Conservation (phyloP, 108 stramenopile genomes). For the Fistulifera solaris region DNA sequence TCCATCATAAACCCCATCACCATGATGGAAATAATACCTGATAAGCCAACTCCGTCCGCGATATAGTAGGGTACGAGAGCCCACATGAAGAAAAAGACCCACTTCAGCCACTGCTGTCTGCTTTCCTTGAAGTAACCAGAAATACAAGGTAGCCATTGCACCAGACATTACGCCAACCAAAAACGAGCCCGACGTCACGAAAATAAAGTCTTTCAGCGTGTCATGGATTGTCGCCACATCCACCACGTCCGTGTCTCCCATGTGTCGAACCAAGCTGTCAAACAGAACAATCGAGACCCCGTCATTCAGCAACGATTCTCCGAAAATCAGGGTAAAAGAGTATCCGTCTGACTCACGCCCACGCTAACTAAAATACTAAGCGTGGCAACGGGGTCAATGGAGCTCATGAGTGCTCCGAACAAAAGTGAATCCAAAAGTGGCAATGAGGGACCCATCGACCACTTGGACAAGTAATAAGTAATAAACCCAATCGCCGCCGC, state of each 20-base stretch:
- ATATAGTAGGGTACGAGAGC: conserved; percentile 73
- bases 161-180: conserved; percentile 51
- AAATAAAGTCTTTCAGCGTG: conserved; percentile 19
- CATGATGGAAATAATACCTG: conserved; percentile 57
- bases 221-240: conserved; percentile 8
- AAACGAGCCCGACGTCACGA: conserved; percentile 46
- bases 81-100: conserved; percentile 48
- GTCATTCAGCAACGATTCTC: conserved; percentile 91
- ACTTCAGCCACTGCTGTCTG: conserved; percentile 53
- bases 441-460: conserved; percentile 18
- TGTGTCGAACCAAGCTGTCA: conserved; percentile 31
- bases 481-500: conserved; percentile 60
- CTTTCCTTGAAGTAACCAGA: conserved; percentile 41
- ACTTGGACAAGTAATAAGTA: conserved; percentile 33
- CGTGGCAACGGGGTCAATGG: conserved; percentile 86
- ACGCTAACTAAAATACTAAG: conserved; percentile 75
- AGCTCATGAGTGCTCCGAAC: conserved; percentile 83
- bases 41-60: conserved; percentile 44
- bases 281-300: conserved; percentile 78
- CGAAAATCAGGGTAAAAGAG: conserved; percentile 81
- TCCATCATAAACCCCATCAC: conserved; percentile 66
- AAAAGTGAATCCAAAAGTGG: conserved; percentile 69
- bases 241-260: conserved; percentile 23
- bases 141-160: conserved; percentile 44
- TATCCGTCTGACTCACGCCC: conserved; percentile 72